Conservation (phyloP, 495 filamentous ascomycete genomes). For the Durotheca rogersii region DNA sequence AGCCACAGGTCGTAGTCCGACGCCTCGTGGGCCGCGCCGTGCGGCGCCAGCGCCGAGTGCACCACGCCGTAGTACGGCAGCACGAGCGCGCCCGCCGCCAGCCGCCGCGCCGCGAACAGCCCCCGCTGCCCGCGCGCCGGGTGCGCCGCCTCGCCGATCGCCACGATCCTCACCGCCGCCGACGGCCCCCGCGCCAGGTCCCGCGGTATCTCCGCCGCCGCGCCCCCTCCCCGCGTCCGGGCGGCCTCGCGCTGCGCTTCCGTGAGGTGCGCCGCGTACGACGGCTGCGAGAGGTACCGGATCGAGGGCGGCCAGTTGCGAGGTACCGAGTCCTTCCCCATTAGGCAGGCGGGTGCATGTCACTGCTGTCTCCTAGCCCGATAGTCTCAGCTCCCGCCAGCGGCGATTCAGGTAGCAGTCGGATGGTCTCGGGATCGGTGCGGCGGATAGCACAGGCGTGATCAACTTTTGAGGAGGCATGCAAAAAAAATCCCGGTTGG, state of each 20-base stretch:
- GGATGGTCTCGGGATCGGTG: too few relatives aligned
- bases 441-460: too few relatives aligned
- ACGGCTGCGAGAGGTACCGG: conserved; percentile 53
- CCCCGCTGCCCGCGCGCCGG: conserved; percentile 66
- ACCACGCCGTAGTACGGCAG: conserved; percentile 66
- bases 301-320: conserved; percentile 60
- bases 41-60: conserved; percentile 47
- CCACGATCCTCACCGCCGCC: conserved; percentile 52
- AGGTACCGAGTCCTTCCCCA: conserved; percentile 38
- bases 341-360: too few relatives aligned
- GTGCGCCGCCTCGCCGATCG: conserved; percentile 55
- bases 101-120: conserved; percentile 60
- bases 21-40: conserved; percentile 36
- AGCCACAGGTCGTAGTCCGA: conserved; percentile 70
- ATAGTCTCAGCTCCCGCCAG: too few relatives aligned
- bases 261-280: conserved; percentile 50
- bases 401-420: too few relatives aligned
- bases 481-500: too few relatives aligned
- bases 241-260: conserved; percentile 40
- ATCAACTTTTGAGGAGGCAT: too few relatives aligned
- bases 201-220: conserved; percentile 37
- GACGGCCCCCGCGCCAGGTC: conserved; percentile 46
- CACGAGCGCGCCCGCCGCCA: conserved; percentile 59
- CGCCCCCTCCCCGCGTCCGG: conserved; percentile 35
- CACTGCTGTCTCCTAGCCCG: too few relatives aligned